These are phyloP conservation scores for Coelastrella sp. DNA, from an alignment of 139 green algal species.

Conservation along the genomic window DNA sequence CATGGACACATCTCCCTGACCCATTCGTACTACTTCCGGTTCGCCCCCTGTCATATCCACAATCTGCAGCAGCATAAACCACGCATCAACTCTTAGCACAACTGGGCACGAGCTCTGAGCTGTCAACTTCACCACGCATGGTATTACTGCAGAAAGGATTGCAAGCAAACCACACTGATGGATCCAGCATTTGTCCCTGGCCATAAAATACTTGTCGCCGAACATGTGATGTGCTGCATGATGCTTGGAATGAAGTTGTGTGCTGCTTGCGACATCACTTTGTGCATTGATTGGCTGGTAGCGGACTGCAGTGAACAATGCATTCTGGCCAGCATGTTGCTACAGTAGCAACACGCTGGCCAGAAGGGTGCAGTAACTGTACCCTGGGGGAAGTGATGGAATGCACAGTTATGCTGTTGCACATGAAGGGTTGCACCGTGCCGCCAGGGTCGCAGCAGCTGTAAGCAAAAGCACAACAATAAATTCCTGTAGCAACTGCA, in stretches of 20 bases:
- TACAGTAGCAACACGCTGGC: background rate
- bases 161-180: no score
- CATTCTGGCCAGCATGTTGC: background rate
- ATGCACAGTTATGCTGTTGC: background rate
- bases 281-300: no score
- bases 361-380: background rate
- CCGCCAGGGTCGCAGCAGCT: background rate
- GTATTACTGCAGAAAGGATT: background rate
- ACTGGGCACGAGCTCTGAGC: background rate
- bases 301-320: background rate
- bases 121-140: background rate
- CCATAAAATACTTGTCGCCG: no score
- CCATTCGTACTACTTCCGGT: constrained; percentile 75
- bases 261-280: no score
- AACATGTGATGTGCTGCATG: no score
- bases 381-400: background rate
- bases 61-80: constrained; percentile 42
- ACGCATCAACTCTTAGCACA: background rate
- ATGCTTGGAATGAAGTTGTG: no score
- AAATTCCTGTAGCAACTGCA: background rate
- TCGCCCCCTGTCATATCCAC: constrained; percentile 77
- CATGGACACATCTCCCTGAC: constrained; percentile 75
- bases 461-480: background rate
- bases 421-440: background rate
- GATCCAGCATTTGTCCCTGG: no score